A percentile compares a stretch with the other conserved stretches of the same genome.
These are phyloP conservation scores for Colletotrichum eremochloae DNA, from an alignment of 2,329 filamentous ascomycete species.

Conservation along the genomic window DNA sequence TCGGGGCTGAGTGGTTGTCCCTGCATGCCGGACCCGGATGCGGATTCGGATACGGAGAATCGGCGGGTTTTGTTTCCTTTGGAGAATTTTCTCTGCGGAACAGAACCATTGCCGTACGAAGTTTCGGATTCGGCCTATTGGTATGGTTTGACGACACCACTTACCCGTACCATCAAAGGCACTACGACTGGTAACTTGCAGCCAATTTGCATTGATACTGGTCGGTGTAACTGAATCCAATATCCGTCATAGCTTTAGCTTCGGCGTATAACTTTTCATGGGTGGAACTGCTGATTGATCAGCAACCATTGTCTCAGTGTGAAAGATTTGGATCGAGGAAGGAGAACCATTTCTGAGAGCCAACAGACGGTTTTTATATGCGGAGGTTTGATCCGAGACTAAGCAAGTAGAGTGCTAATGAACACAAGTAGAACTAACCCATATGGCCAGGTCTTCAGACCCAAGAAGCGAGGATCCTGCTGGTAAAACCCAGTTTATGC, in stretches of 20 bases:
- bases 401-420: not conserved
- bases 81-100: not conserved
- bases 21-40: slow-evolving; percentile 22
- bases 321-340: not conserved
- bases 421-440: not conserved
- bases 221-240: too few species aligned
- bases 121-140: too few species aligned
- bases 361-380: not conserved
- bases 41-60: slow-evolving; percentile 37
- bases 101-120: not conserved
- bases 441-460: not conserved
- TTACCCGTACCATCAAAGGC: not conserved
- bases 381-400: not conserved
- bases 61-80: not conserved
- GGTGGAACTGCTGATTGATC: too few species aligned
- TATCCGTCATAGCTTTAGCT: not conserved
- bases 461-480: not conserved
- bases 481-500: not conserved
- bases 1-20: not conserved
- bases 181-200: not conserved
- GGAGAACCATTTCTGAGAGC: not conserved
- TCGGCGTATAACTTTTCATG: not conserved
- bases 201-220: not conserved
- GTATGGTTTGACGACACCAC: not conserved
- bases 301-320: not conserved